phyloP scores from a whole-genome alignment of 78 protist species.

The slime mould (Dictyostelium discoideum) region DNA sequence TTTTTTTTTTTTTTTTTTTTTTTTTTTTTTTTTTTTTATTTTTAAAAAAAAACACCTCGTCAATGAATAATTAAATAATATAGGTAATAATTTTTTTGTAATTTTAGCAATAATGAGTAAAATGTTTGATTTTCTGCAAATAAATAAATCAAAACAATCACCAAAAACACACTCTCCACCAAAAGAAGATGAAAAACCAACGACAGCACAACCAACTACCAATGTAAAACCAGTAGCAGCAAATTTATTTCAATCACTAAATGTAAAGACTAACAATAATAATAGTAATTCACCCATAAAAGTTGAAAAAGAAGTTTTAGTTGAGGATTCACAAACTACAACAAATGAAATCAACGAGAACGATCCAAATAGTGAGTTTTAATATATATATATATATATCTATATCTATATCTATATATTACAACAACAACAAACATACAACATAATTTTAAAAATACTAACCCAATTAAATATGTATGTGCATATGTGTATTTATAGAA shows the following conservation, averaged over 20 bases:
- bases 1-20: no score
- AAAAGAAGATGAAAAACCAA: background rate
- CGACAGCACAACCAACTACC: background rate
- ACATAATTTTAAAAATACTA: background rate
- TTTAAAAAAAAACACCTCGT: background rate
- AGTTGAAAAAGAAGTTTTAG: background rate
- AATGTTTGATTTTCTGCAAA: background rate
- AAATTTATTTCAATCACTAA: constrained; percentile 13
- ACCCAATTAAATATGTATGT: background rate
- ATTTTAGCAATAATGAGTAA: background rate
- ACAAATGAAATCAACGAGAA: background rate
- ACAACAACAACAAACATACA: background rate
- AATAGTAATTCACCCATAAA: background rate
- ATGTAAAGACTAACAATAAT: background rate
- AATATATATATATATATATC: no score
- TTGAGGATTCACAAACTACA: background rate
- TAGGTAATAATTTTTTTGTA: background rate
- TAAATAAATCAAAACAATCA: background rate
- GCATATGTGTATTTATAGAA: background rate
- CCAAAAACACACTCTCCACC: no score
- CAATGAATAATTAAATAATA: no score
- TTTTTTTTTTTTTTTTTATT: no score
- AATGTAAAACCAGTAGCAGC: background rate
- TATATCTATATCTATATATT: no score
- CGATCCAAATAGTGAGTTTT: background rate